These are phyloP conservation scores for Trichosporon faecale DNA, from an alignment of 1,284 basidiomycete genomes.

Conservation along the genomic window DNA sequence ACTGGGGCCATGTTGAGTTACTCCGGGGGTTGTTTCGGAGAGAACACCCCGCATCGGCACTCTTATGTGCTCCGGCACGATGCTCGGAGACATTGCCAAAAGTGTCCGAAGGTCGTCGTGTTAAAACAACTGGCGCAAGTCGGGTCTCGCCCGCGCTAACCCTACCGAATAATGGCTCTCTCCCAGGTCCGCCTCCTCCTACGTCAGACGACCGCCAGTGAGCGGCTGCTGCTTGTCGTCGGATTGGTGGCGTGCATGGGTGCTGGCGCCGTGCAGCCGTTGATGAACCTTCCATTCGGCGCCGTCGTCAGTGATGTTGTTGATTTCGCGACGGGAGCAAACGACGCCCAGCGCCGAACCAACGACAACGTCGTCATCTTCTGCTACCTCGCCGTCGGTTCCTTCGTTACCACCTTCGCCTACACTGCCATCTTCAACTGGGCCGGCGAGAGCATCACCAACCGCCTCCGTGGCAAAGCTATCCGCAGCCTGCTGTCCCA, in stretches of 20 bases:
- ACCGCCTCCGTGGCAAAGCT: neutral
- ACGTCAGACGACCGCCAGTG: neutral
- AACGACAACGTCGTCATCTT: neutral
- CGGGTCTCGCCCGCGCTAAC: neutral
- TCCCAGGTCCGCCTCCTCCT: neutral
- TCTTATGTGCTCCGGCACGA: neutral
- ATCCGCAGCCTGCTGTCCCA: neutral
- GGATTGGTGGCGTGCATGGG: neutral
- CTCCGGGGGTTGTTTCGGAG: neutral
- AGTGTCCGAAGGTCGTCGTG: neutral
- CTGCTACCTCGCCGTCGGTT: neutral
- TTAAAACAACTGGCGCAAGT: neutral
- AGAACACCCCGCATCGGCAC: neutral
- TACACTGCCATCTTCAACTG: neutral
- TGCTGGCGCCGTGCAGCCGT: neutral
- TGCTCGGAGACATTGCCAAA: neutral
- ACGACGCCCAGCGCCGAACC: neutral
- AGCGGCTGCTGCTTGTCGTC: neutral
- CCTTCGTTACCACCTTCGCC: neutral
- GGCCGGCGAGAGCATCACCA: neutral
- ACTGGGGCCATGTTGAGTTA: neutral
- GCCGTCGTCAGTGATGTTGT: neutral
- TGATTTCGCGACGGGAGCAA: neutral
- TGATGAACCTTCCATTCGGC: neutral
- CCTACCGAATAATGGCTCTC: neutral